phyloP scores from a whole-genome alignment of 1,284 basidiomycete species.

The Cutaneotrichosporon spelunceum region DNA sequence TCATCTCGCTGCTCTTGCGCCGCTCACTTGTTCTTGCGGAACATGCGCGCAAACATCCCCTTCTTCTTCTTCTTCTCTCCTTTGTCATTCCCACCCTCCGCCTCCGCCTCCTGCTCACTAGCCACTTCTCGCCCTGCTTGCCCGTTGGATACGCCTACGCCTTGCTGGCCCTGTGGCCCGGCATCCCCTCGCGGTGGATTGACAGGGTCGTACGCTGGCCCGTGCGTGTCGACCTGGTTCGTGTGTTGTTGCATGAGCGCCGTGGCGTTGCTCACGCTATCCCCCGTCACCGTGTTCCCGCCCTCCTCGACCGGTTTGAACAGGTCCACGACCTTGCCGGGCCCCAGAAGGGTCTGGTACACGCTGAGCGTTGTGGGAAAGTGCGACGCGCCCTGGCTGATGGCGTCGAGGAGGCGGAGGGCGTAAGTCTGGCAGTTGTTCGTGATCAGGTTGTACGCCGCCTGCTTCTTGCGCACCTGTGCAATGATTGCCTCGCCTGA shows the following conservation, averaged over 20 bases:
- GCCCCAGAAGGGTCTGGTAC: constrained; percentile 13
- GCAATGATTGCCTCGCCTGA: constrained; percentile 18
- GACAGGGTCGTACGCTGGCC: not conserved
- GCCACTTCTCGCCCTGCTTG: not conserved
- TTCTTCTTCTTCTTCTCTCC: constrained; percentile 13
- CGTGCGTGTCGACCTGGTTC: constrained; percentile 10
- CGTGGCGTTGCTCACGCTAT: constrained; percentile 10
- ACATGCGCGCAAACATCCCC: constrained; percentile 6
- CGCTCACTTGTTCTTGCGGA: constrained; percentile 10
- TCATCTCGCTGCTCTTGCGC: not conserved
- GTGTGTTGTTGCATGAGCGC: constrained; percentile 14
- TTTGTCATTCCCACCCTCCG: not conserved
- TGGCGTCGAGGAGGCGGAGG: constrained; percentile 21
- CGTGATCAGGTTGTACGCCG: constrained; percentile 22
- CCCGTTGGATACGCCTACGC: not conserved
- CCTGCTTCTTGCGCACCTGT: constrained; percentile 8
- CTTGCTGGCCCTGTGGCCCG: not conserved
- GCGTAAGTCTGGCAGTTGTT: constrained; percentile 28
- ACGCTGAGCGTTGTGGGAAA: constrained; percentile 21
- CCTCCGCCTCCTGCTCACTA: not conserved
- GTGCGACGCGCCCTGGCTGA: constrained; percentile 15
- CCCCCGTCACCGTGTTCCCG: not conserved
- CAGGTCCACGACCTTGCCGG: constrained; percentile 19
- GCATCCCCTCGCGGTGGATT: not conserved
- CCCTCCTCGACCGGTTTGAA: constrained; percentile 7